Base-by-base conservation (phyloP, 192 early-diverging fungal species). In the Entomortierella beljakovae region DNA sequence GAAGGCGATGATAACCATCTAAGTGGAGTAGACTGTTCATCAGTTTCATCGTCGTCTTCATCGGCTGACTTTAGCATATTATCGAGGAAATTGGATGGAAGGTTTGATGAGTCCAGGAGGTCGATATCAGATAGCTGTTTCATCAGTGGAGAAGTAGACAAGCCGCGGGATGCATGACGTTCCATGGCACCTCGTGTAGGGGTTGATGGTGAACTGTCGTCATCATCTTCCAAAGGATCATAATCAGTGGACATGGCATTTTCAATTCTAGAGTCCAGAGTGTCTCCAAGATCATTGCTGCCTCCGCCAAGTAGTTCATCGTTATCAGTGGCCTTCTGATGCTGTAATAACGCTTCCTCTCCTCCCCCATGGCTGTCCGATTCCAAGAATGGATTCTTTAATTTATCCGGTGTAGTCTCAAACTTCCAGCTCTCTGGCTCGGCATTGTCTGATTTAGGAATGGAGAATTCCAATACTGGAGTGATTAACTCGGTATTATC, bases 201-300 rank as follows among this genome's bases (percentile, higher is more conserved):
- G 13, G 70, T 63, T 22, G 61, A 28, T 20, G 60, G 54, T 6
- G 43, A 23, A 22, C 60, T 57, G 15, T 54, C 50, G 18, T 71
- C 61, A 23, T 62, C 52, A 1, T 62, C 68, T 6, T 52, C 32
- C 3, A 28, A 13, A 18, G 60, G 59, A 2, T 62, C 68, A 18
- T 70, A 58, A 2, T 62, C 68, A 23, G 15, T 13, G 49, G 5
- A 16, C 15, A 46, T 11, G n/a, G n/a, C n/a, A n/a, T n/a, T n/a
- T n/a, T n/a, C n/a, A n/a, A n/a, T n/a, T n/a, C n/a, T n/a, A n/a
- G n/a, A n/a, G n/a, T n/a, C n/a, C n/a, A n/a, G n/a, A n/a, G n/a
- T n/a, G n/a, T n/a, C n/a, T n/a, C n/a, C n/a, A n/a, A n/a, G n/a
- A n/a, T n/a, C n/a, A n/a, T n/a, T n/a, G n/a, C n/a, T n/a, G n/a